A percentile compares a stretch with the other conserved stretches of the same genome.
These are phyloP conservation scores for Fraxinus paxiana DNA, from an alignment of 305 asterid genomes.

Conservation along the genomic window DNA sequence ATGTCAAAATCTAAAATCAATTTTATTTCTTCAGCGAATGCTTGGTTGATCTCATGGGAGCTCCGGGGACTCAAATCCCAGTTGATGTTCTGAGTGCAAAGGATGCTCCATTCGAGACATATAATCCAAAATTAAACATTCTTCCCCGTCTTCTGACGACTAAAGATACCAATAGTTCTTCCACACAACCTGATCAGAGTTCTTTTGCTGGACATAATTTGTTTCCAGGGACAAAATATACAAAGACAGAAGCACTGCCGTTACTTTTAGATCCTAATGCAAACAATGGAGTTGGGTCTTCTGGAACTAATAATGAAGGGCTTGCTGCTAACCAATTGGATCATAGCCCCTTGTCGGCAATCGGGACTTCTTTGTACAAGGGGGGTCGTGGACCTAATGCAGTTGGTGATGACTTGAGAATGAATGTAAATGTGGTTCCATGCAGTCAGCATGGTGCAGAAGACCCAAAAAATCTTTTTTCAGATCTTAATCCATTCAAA, in stretches of 20 bases:
- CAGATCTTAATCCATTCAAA: slow-evolving; percentile 95
- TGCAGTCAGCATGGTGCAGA: slow-evolving; percentile 53
- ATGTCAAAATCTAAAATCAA: slow-evolving; percentile 32
- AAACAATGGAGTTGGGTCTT: slow-evolving; percentile 57
- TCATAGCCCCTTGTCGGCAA: slow-evolving; percentile 48
- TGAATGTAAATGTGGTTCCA: slow-evolving; percentile 69
- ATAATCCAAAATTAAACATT: slow-evolving; percentile 45
- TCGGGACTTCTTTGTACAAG: slow-evolving; percentile 61
- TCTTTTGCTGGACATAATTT: slow-evolving; percentile 35
- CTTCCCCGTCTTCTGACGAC: slow-evolving; percentile 44
- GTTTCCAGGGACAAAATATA: slow-evolving; percentile 34
- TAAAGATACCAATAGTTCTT: slow-evolving; percentile 32
- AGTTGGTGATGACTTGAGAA: slow-evolving; percentile 59
- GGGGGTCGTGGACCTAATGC: slow-evolving; percentile 75
- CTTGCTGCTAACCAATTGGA: slow-evolving; percentile 52
- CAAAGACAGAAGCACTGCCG: slow-evolving; percentile 42
- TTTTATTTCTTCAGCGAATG: slow-evolving; percentile 70
- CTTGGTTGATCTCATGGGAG: slow-evolving; percentile 99
- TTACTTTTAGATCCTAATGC: slow-evolving; percentile 36
- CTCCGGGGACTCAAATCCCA: slow-evolving; percentile 93
- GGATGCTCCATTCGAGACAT: slow-evolving; percentile 59
- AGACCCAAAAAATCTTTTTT: slow-evolving; percentile 77
- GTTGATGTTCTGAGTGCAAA: slow-evolving; percentile 72
- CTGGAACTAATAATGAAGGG: slow-evolving; percentile 44
- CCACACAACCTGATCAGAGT: slow-evolving; percentile 40